Conservation (phyloP, 2,329 filamentous ascomycete genomes). For the Sporothrix protearum region DNA sequence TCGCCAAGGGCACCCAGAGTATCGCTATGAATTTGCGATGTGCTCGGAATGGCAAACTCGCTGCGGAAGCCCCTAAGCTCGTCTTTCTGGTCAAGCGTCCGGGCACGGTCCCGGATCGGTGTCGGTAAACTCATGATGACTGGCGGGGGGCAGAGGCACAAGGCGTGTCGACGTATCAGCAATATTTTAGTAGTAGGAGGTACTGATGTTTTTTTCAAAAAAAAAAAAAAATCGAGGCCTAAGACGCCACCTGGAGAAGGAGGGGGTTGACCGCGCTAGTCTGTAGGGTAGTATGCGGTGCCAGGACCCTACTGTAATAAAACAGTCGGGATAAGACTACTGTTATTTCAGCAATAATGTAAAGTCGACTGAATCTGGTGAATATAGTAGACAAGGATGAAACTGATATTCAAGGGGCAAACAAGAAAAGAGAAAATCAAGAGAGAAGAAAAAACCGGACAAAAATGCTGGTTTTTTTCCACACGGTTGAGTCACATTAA, state of each 20-base stretch:
- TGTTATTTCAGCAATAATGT: neutral
- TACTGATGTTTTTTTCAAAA: neutral
- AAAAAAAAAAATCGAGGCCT: neutral
- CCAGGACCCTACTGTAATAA: too few species aligned
- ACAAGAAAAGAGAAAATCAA: too few species aligned
- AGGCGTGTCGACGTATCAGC: neutral
- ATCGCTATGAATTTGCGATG: slow-evolving; percentile 37
- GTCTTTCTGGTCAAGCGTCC: slow-evolving; percentile 57
- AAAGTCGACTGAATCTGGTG: too few species aligned
- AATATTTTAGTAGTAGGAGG: neutral
- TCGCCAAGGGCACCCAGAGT: neutral
- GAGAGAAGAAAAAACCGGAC: too few species aligned
- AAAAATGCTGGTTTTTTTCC: too few species aligned
- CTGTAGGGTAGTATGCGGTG: too few species aligned
- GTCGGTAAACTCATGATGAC: slow-evolving; percentile 13
- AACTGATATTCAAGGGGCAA: too few species aligned
- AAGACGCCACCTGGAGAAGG: neutral
- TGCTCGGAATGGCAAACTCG: slow-evolving; percentile 76
- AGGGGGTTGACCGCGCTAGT: neutral
- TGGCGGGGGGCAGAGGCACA: neutral
- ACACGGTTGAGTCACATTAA: too few species aligned
- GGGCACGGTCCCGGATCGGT: slow-evolving; percentile 43
- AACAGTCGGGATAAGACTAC: neutral
- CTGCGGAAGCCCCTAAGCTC: slow-evolving; percentile 57
- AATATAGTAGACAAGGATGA: too few species aligned